Base-by-base conservation (phyloP, 2,329 filamentous ascomycete genomes). In the Pestalotiopsis sp. region DNA sequence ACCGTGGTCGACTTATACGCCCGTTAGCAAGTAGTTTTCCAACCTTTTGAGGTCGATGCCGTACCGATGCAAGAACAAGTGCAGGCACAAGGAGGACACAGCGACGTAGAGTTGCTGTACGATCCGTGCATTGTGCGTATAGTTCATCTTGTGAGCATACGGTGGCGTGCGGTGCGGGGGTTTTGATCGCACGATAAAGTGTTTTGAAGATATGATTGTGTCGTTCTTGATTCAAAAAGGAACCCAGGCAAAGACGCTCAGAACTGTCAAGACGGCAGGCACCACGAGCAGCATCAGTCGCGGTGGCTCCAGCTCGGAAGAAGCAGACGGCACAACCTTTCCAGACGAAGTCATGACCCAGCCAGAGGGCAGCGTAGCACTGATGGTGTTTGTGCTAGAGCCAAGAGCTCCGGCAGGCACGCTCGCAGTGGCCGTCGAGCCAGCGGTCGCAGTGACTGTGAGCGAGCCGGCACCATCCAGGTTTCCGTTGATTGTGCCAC, bases 331-430 rank as follows among this genome's bases (percentile, higher is more conserved):
- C 76, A 94, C 86, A 75, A 96, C 90, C 84, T 95, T 95, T 78
- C 93, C 93, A 73, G 90, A 88, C 70, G 90, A 85, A 65, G 91
- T 93, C 81, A 96, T 93, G 70, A 90, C 87, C 93, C 93, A 97
- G 69, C 93, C 93, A 75, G 86, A 89, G 56, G 95, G 94, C 69
- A 97, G 65, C 67, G 68, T 89, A 13, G 87, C 84, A 14, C 85
- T 84, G 69, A 84, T 84, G 23, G 84, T 82, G 73, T 81, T 83
- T 70, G 82, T 86, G 69, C 89, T 88, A 67, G 81, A 82, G 72
- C 86, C 90, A 68, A 92, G 89, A 69, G 92, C 90, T 75, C 91
- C 90, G 72, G 90, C 91, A 4, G 93, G 92, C 67, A 95, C 87
- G 38, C 89, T 88, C 68, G 84, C 85, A 4, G 87, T 87, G 6